A percentile compares a stretch with the other conserved stretches of the same genome.
Conservation (phyloP, 129 eudicot species). For the Saussurea involucrata region DNA sequence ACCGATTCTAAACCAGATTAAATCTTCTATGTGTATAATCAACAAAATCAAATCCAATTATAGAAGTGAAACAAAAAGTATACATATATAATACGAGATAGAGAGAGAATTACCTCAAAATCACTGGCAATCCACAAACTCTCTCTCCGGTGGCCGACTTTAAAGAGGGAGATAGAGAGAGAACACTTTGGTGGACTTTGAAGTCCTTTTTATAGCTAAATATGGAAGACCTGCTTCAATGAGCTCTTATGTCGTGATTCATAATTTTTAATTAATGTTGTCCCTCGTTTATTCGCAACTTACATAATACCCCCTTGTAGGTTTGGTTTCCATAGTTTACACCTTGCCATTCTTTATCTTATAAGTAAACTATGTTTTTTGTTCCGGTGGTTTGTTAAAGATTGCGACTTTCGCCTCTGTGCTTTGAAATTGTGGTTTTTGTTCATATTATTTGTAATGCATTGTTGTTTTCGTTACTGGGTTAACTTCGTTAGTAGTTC, state of each 20-base stretch:
- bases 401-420: background rate
- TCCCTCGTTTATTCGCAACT: background rate
- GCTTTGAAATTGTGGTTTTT: background rate
- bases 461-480: background rate
- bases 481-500: background rate
- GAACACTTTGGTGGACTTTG: constrained; percentile 20
- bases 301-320: background rate
- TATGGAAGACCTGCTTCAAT: constrained; percentile 1
- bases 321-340: background rate
- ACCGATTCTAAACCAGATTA: background rate
- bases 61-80: background rate
- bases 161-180: background rate
- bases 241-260: constrained; percentile 12
- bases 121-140: constrained; percentile 5
- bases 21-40: background rate
- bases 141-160: background rate
- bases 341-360: background rate
- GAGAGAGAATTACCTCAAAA: constrained; percentile 10
- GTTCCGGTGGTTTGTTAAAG: background rate
- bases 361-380: background rate
- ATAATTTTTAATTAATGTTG: background rate
- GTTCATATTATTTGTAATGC: too few relatives aligned
- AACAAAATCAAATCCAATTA: background rate
- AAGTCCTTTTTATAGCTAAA: constrained; percentile 21
- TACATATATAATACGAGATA: background rate